Evolutionary conservation across 495 filamentous ascomycete genomes (phyloP).

Genomic region (Penicillium atrosanguineum): DNA sequence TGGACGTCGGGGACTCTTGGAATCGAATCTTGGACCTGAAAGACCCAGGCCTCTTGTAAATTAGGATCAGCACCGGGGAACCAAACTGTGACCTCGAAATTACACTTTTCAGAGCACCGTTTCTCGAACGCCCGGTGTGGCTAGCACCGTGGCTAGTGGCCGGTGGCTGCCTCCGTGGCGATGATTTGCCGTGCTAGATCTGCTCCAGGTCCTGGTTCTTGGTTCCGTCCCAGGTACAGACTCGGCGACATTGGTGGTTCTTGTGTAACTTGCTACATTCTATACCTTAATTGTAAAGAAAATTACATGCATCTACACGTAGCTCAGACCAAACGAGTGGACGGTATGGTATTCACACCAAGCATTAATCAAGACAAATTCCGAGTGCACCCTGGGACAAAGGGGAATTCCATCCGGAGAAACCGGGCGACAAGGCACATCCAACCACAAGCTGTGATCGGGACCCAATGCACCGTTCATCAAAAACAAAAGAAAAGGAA

Average conservation of each 20-base stretch:
- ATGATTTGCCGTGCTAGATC: neutral
- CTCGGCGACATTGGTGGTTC: neutral
- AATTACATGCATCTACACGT: neutral
- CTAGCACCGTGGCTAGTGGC: neutral
- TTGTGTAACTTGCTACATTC: neutral
- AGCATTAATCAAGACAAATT: neutral
- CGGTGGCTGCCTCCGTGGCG: neutral
- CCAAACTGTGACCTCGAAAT: constrained; percentile 5
- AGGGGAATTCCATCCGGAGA: neutral
- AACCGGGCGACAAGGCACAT: neutral
- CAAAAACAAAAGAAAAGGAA: neutral
- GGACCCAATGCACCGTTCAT: neutral
- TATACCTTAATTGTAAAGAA: neutral
- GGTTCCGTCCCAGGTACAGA: neutral
- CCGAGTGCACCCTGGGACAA: neutral
- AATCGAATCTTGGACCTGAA: neutral
- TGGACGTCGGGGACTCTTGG: neutral
- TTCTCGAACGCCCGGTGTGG: neutral
- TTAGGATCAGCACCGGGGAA: constrained; percentile 7
- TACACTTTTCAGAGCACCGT: neutral
- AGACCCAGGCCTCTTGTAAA: neutral
- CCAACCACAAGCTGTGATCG: neutral
- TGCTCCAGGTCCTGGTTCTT: neutral
- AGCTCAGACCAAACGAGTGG: constrained; percentile 10
- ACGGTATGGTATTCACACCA: constrained; percentile 17